Evolutionary conservation across 108 stramenopile species (phyloP), one percentile per base, ranked within the genome.

Genomic region (Licmophora abbreviata): DNA sequence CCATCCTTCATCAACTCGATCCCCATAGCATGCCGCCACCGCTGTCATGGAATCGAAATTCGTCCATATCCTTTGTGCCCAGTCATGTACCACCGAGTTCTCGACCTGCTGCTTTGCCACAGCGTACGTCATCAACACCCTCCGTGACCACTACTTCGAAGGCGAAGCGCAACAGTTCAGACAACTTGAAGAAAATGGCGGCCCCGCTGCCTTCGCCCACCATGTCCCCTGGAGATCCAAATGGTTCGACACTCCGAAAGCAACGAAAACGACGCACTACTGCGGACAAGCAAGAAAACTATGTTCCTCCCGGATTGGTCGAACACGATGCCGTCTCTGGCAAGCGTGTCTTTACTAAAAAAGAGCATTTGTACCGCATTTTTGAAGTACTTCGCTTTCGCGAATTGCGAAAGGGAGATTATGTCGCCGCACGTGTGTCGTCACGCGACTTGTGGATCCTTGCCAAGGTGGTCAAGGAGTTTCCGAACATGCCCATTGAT

Each of bases 361-460:
- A 76, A 48, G 85, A 87, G 42, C 57, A 76, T 38, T 57, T 47
- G 11, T 51, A 51, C 36, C 71, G 77, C 5, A 33, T 83, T 18
- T 80, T 82, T 38, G 76, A 87, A 47, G 38, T 75, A 0, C 44
- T 69, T 24, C 64, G 79, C n/a, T 87, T 68, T 30, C 62, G 81
- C 12, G 49, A 63, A 18, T 42, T 87, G 14, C 56, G 59, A 21
- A 33, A 72, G 33, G 85, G 85, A 3, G 85, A 83, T 65, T 76
- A 64, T 43, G 78, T 77, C 17, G 76, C 81, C 12, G 81, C 81
- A 21, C 64, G 76, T 28, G 20, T 71, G 18, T 53, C 70, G 1
- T 73, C 70, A 37, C 65, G 73, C 34, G 79, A 87, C 29, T 60
- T 75, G 36, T 87, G 85, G 85, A 83, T 83, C 44, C 41, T 83